These are phyloP conservation scores for Schizophyllum commune DNA, from an alignment of 1,284 basidiomycete species.

Conservation along the genomic window DNA sequence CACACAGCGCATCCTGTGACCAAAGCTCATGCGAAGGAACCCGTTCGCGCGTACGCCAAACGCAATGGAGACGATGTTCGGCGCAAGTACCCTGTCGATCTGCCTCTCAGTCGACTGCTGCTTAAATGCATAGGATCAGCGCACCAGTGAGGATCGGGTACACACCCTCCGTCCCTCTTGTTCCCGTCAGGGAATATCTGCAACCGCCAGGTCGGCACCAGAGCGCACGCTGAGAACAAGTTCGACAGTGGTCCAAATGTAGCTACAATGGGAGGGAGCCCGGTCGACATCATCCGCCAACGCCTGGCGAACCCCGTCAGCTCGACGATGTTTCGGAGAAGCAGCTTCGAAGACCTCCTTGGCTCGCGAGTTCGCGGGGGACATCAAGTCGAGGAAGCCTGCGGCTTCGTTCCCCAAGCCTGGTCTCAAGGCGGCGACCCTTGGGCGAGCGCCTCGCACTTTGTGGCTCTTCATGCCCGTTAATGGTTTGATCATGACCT, in stretches of 20 bases:
- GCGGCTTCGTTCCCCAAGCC: too few species aligned
- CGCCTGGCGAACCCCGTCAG: slow-evolving; percentile 13
- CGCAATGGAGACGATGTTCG: slow-evolving; percentile 23
- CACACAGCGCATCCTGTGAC: slow-evolving; percentile 23
- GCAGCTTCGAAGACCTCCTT: background rate
- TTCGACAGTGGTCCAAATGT: slow-evolving; percentile 32
- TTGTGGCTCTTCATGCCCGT: too few species aligned
- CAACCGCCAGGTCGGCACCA: slow-evolving; percentile 16
- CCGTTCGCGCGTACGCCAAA: slow-evolving; percentile 26
- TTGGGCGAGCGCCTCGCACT: too few species aligned
- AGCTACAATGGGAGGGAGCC: slow-evolving; percentile 30
- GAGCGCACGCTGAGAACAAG: slow-evolving; percentile 28
- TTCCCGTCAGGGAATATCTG: background rate
- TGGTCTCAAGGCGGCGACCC: too few species aligned
- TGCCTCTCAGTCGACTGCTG: background rate
- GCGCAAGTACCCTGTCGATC: slow-evolving; percentile 17
- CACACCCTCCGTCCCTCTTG: background rate
- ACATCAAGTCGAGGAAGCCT: too few species aligned
- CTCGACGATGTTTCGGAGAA: background rate
- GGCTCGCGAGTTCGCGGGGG: background rate
- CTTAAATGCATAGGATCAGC: background rate
- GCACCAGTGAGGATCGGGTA: background rate
- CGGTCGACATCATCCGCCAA: slow-evolving; percentile 33
- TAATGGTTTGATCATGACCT: too few species aligned
- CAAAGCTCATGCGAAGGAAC: slow-evolving; percentile 29